phyloP scores from a whole-genome alignment of 2,329 filamentous ascomycete genomes.

The Alternaria tenuissima region DNA sequence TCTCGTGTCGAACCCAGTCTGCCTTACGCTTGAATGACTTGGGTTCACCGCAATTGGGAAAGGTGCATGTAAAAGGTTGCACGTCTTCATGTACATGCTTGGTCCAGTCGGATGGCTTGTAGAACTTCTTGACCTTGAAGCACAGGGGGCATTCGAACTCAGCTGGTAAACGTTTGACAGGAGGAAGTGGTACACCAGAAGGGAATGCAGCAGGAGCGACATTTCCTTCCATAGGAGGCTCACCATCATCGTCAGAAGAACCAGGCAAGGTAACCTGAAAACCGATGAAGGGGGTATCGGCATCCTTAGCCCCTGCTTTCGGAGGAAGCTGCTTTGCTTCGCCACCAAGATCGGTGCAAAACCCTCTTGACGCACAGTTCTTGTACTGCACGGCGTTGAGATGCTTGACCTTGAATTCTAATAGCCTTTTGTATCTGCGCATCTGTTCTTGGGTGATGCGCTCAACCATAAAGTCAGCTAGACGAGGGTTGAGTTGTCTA shows the following conservation, averaged over 20 bases:
- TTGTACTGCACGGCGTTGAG: constrained; percentile 63
- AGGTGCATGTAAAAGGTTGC: constrained; percentile 92
- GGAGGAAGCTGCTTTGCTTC: constrained; percentile 68
- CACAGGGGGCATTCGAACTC: constrained; percentile 91
- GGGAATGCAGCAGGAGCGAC: constrained; percentile 80
- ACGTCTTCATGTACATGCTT: constrained; percentile 96
- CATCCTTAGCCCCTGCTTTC: constrained; percentile 65
- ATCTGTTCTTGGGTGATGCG: constrained; percentile 84
- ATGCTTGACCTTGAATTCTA: constrained; percentile 76
- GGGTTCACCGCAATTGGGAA: constrained; percentile 79
- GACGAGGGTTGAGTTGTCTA: constrained; percentile 74
- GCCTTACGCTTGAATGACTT: constrained; percentile 96
- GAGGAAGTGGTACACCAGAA: constrained; percentile 80
- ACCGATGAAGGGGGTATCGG: constrained; percentile 64
- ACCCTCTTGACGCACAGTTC: constrained; percentile 67
- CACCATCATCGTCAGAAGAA: constrained; percentile 70
- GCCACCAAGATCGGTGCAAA: constrained; percentile 75
- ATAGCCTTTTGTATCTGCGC: constrained; percentile 78
- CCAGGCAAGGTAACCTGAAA: constrained; percentile 65
- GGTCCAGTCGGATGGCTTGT: constrained; percentile 95
- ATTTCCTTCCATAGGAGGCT: constrained; percentile 70
- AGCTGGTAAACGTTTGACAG: constrained; percentile 77
- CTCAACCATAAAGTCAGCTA: constrained; percentile 75
- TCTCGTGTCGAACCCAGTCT: constrained; percentile 94
- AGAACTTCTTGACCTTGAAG: constrained; percentile 83